Base-by-base conservation (phyloP, 345 rosid species). In the Citrus sp. region DNA sequence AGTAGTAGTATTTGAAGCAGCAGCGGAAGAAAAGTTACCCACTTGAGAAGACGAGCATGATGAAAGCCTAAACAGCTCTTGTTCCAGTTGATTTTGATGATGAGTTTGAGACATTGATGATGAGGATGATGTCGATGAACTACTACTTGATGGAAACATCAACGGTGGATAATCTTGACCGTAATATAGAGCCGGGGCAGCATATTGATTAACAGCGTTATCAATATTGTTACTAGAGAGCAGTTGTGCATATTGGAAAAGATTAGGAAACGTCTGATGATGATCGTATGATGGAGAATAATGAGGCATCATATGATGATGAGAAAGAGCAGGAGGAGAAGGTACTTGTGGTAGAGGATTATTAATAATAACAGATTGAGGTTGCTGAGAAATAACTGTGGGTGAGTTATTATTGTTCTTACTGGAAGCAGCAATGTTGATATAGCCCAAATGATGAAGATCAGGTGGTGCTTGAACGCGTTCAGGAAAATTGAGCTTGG, bases 401-500 rank as follows among this genome's bases (percentile, higher is more conserved):
- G 49, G 25, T 69, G 73, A 24, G 27, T 10, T 7, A 59, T 21
- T 66, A 54, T 25, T 54, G 27, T 4, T 7, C 60, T 30, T 66
- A 54, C 27, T 54, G 62, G 60, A 9, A 25, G 74, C 22, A 70
- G 40, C 55, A 35, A 30, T 18, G n/a, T 30, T 18, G 14, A 19
- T 9, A 55, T 10, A 6, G 72, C 81, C 40, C 9, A 22, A 64
- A 27, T 54, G 58, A 54, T 54, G 58, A 54, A 1, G 7, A 54
- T 64, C 63, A 46, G 8, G 7, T 60, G n/a, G 58, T 40, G 55
- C 74, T 38, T 58, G 78, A 34, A 80, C 72, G 5, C 77, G 76
- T 42, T 80, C 80, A 12, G 83, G 83, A 69, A 80, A 80, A 58
- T 80, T 80, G 28, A 80, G 80, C 77, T 80, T 80, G 12, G 83